A percentile compares a stretch with the other conserved stretches of the same genome.
Conservation (phyloP, 1,139 yeast genomes). For the Sugiyamaella xylanicola region DNA sequence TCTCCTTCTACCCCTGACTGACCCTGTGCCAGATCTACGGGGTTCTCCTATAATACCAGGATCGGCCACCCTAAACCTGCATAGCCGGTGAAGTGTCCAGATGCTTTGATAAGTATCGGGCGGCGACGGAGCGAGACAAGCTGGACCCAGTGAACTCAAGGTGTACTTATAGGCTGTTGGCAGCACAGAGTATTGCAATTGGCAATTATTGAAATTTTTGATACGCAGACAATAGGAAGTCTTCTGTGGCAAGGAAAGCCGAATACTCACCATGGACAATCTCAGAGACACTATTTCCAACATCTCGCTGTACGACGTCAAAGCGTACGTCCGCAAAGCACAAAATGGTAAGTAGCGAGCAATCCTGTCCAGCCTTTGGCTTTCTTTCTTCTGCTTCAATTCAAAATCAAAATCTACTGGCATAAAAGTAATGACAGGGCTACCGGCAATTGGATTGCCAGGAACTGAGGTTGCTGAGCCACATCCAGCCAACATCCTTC, state of each 20-base stretch:
- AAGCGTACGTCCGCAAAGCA: conserved; percentile 96
- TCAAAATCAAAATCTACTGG: no score
- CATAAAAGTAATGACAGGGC: no score
- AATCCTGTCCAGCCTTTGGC: no score
- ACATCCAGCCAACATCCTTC: no score
- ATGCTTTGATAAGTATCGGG: background rate
- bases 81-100: conserved; percentile 8
- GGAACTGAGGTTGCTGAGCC: no score
- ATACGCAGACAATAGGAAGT: no score
- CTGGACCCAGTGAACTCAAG: background rate
- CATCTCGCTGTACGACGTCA: conserved; percentile 88
- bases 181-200: background rate
- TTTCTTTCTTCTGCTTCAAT: no score
- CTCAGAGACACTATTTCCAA: conserved; percentile 75
- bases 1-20: no score
- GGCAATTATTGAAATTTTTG: background rate
- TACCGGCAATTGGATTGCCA: no score
- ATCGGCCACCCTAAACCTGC: conserved; percentile 10
- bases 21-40: background rate
- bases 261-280: conserved; percentile 55
- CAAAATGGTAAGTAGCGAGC: conserved; percentile 64
- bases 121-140: background rate
- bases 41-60: no score
- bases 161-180: background rate
- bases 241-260: background rate